phyloP scores from a whole-genome alignment of 164 flowering plant species.

The Brasenia schreberi region DNA sequence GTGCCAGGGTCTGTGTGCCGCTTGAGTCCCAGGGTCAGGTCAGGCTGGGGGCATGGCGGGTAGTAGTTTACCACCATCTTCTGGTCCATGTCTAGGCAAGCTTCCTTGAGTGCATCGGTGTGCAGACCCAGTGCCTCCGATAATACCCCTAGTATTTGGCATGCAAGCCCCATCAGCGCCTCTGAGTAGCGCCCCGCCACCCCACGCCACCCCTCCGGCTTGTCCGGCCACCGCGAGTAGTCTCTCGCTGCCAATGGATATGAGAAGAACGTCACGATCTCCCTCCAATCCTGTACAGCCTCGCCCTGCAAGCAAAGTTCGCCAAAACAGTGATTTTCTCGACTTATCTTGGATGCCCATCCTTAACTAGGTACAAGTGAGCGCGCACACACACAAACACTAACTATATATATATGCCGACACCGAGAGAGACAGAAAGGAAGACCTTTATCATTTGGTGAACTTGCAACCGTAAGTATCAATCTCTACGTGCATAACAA shows the following conservation, averaged over 20 bases:
- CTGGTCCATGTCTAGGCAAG: conserved; percentile 8
- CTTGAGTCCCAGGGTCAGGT: conserved; percentile 6
- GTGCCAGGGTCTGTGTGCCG: conserved; percentile 8
- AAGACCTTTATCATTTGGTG: no score
- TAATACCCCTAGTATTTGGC: conserved; percentile 4
- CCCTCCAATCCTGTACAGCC: conserved; percentile 77
- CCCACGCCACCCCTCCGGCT: conserved; percentile 62
- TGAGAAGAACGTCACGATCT: conserved; percentile 72
- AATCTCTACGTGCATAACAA: no score
- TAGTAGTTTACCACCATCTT: conserved; percentile 7
- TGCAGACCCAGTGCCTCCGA: conserved; percentile 5
- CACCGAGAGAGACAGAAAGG: no score
- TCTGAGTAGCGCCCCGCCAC: conserved; percentile 6
- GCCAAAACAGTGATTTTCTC: not conserved
- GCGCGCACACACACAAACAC: no score
- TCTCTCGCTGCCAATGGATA: conserved; percentile 57
- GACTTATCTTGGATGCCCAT: no score
- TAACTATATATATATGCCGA: no score
- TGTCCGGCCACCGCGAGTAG: conserved; percentile 84
- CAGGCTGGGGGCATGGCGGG: conserved; percentile 7
- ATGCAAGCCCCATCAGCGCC: conserved; percentile 6
- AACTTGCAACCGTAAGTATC: no score
- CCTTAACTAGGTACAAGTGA: no score
- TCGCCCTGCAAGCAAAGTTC: conserved; percentile 46
- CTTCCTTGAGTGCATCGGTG: conserved; percentile 1